Evolutionary conservation across 495 filamentous ascomycete species (phyloP), one percentile per base, ranked within the genome.

Genomic region (Alectoria sarmentosa): DNA sequence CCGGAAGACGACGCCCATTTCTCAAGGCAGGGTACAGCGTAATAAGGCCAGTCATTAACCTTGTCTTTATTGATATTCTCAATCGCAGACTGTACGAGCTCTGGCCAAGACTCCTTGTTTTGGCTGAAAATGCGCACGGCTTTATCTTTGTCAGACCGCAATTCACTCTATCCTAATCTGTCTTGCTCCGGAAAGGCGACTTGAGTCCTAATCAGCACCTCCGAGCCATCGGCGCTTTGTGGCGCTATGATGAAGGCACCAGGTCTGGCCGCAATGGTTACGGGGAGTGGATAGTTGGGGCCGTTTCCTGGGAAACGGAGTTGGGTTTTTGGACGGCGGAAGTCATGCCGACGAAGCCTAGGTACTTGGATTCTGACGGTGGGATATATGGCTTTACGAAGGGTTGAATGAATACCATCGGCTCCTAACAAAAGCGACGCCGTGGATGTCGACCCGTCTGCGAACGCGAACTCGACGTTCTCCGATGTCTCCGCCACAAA

Each of bases 371-470:
- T 42, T 71, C n/a, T 64, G 17, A 75, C 55, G 1, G 72, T 67
- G 0, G 75, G 75, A 49, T 74, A 75, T 4, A 76, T 67, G 37
- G 74, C 73, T 36, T 69, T 67, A 23, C 78, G 78, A 15, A 83
- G 77, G 19, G 68, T 69, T 0, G 78, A 80, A 65, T 83, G 78
- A 61, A 82, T 81, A 28, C 82, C 80, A 44, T 83, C 79, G 0
- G 79, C 77, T 3, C 79, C 81, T 30, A 83, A 72, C 13, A 83
- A 68, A 38, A 76, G 73, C 1, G 61, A 54, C 6, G 78, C 76
- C 0, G 59, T 65, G 11, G 34, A 70, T 7, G 65, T 69, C 4
- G 71, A 70, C 14, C 77, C 78, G 60, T 82, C 77, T 21, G 66
- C 70, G 55, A 81, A 76, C 58, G 71, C 68, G 68, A 79, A 82